phyloP scores from a whole-genome alignment of 2,329 filamentous ascomycete genomes.

The Neopestalotiopsis sp. region DNA sequence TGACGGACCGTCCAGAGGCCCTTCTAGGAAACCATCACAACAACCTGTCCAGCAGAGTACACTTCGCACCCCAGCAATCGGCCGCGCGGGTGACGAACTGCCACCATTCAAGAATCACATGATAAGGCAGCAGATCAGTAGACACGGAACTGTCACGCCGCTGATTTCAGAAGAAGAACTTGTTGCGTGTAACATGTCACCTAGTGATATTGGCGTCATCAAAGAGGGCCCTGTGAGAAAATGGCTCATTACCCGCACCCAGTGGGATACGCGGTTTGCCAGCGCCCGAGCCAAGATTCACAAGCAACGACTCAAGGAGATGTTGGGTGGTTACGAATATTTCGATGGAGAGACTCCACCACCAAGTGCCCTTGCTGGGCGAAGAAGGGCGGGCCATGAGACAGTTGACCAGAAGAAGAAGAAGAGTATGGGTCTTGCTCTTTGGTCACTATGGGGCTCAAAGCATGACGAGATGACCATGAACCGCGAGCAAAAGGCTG shows the following conservation, averaged over 20 bases:
- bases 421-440: conserved; percentile 71
- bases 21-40: conserved; percentile 15
- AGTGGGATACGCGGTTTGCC: conserved; percentile 77
- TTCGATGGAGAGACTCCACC: conserved; percentile 81
- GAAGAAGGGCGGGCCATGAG: conserved; percentile 58
- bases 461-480: conserved; percentile 85
- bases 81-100: conserved; percentile 84
- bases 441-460: conserved; percentile 89
- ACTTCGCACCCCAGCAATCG: conserved; percentile 56
- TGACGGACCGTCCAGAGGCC: conserved; percentile 34
- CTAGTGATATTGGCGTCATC: conserved; percentile 74
- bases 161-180: conserved; percentile 71
- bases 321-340: conserved; percentile 72
- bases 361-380: conserved; percentile 80
- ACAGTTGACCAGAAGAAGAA: conserved; percentile 60
- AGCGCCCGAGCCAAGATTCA: conserved; percentile 74
- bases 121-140: conserved; percentile 87
- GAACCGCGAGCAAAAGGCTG: conserved; percentile 59
- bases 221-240: conserved; percentile 81
- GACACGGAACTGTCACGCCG: conserved; percentile 75
- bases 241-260: conserved; percentile 77
- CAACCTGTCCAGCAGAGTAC: conserved; percentile 22
- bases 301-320: conserved; percentile 74
- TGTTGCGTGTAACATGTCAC: conserved; percentile 66
- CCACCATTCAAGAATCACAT: conserved; percentile 84